Conservation (phyloP, 1,139 yeast species). For the Schwanniomyces etchellsii region DNA sequence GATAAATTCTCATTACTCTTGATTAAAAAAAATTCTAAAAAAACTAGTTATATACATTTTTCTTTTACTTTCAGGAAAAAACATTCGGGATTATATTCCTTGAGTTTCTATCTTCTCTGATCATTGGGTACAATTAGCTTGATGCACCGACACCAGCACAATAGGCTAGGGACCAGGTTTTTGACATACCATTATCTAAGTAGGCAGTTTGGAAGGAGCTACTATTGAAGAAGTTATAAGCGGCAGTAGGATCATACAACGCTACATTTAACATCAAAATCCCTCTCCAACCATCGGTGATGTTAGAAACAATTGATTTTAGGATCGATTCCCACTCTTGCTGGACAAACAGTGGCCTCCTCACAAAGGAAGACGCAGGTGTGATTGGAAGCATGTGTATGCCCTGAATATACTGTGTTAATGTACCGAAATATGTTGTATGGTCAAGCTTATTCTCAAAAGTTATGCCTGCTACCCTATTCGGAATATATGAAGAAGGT, state of each 20-base stretch:
- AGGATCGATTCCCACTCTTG: slow-evolving; percentile 16
- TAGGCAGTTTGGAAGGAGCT: slow-evolving; percentile 7
- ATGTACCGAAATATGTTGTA: slow-evolving; percentile 75
- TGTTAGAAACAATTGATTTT: slow-evolving; percentile 6
- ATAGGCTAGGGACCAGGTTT: slow-evolving; percentile 19
- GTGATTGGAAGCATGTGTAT: slow-evolving; percentile 19
- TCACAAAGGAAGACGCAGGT: slow-evolving; percentile 12
- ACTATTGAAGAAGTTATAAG: slow-evolving; percentile 13
- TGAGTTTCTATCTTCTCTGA: neutral
- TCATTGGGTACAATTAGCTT: slow-evolving; percentile 1
- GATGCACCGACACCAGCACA: slow-evolving; percentile 6
- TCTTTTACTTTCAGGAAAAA: too few relatives aligned
- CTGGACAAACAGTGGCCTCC: slow-evolving; percentile 12
- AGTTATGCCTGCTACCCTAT: slow-evolving; percentile 64
- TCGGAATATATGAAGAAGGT: slow-evolving; percentile 47
- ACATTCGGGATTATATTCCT: neutral
- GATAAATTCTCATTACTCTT: too few relatives aligned
- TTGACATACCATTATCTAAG: slow-evolving; percentile 17
- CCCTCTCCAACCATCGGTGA: slow-evolving; percentile 18
- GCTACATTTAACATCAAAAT: slow-evolving; percentile 18
- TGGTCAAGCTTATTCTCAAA: slow-evolving; percentile 82
- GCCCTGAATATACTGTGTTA: slow-evolving; percentile 14
- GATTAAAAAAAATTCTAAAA: too few relatives aligned
- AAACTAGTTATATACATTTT: too few relatives aligned
- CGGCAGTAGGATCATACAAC: slow-evolving; percentile 13